Evolutionary conservation across 2,329 filamentous ascomycete species (phyloP).

Genomic region (Septoria petroselini): DNA sequence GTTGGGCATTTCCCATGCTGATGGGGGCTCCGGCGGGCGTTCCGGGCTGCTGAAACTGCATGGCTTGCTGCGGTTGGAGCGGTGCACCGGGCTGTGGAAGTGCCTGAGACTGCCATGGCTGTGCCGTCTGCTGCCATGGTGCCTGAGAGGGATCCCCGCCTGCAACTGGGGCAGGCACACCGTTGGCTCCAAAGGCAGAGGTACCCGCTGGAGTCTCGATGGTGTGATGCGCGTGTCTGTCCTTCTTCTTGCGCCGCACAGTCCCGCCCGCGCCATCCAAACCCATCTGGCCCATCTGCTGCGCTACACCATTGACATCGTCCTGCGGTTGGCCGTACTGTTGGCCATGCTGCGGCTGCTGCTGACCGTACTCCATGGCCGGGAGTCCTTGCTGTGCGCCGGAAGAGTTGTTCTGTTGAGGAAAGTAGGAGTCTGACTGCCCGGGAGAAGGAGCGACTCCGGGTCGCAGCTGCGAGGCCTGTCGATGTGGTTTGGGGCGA

Average conservation of each 20-base stretch:
- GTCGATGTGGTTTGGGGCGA: slow-evolving; percentile 25
- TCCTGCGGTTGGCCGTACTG: slow-evolving; percentile 26
- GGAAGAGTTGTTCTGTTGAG: slow-evolving; percentile 34
- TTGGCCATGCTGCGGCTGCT: slow-evolving; percentile 18
- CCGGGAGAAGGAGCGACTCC: slow-evolving; percentile 45
- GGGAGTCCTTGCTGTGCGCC: slow-evolving; percentile 28
- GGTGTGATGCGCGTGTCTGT: slow-evolving; percentile 86
- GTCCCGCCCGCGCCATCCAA: slow-evolving; percentile 55
- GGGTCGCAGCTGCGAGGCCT: slow-evolving; percentile 38
- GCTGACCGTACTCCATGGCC: slow-evolving; percentile 20
- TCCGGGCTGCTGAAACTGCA: slow-evolving; percentile 22
- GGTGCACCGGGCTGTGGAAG: slow-evolving; percentile 18
- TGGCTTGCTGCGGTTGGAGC: slow-evolving; percentile 7
- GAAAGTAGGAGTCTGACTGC: slow-evolving; percentile 46
- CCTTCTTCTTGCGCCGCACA: slow-evolving; percentile 71
- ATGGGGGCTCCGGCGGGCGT: slow-evolving; percentile 32
- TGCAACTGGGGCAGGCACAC: slow-evolving; percentile 31
- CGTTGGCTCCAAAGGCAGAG: slow-evolving; percentile 65
- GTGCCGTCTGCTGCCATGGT: slow-evolving; percentile 41
- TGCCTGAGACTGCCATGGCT: slow-evolving; percentile 37
- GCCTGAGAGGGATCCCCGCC: slow-evolving; percentile 26
- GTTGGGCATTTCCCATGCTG: slow-evolving; percentile 31
- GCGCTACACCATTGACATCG: slow-evolving; percentile 52
- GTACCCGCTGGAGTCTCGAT: slow-evolving; percentile 66
- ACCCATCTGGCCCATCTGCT: slow-evolving; percentile 76